These are phyloP conservation scores for Myotisia sp. DNA, from an alignment of 2,329 filamentous ascomycete genomes.

Conservation along the genomic window DNA sequence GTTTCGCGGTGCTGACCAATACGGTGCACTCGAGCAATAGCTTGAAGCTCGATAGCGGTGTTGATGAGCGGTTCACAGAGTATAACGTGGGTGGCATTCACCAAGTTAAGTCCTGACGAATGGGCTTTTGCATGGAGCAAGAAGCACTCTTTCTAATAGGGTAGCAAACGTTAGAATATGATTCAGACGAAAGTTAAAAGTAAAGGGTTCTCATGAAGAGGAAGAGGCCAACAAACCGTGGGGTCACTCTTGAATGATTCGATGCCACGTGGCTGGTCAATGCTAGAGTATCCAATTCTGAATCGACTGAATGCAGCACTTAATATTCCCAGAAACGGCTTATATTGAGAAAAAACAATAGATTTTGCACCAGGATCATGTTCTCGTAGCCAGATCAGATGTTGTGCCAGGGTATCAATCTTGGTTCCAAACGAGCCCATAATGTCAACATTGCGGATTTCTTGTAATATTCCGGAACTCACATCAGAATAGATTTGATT, in stretches of 20 bases:
- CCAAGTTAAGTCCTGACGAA: conserved; percentile 75
- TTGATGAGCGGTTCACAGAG: conserved; percentile 89
- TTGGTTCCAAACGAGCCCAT: conserved; percentile 70
- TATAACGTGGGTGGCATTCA: conserved; percentile 88
- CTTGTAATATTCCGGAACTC: conserved; percentile 51
- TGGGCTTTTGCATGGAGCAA: conserved; percentile 80
- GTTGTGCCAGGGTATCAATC: conserved; percentile 67
- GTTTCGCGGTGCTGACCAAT: conserved; percentile 83
- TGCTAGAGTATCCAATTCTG: conserved; percentile 57
- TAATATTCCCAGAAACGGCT: conserved; percentile 64
- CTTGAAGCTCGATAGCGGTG: conserved; percentile 84
- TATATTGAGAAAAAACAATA: conserved; percentile 87
- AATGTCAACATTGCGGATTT: conserved; percentile 73
- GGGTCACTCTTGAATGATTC: conserved; percentile 63
- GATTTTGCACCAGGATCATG: conserved; percentile 79
- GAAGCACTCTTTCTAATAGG: conserved; percentile 55
- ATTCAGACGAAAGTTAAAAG: background rate
- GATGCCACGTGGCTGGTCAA: conserved; percentile 56
- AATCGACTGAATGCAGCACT: conserved; percentile 54
- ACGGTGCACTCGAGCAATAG: conserved; percentile 84
- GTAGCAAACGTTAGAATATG: conserved; percentile 15
- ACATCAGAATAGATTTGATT: conserved; percentile 64
- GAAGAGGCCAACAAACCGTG: conserved; percentile 21
- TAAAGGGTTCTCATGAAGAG: background rate
- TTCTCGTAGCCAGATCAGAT: conserved; percentile 71